Conservation (phyloP, 108 stramenopile species). For the Stephanodiscus triporus region DNA sequence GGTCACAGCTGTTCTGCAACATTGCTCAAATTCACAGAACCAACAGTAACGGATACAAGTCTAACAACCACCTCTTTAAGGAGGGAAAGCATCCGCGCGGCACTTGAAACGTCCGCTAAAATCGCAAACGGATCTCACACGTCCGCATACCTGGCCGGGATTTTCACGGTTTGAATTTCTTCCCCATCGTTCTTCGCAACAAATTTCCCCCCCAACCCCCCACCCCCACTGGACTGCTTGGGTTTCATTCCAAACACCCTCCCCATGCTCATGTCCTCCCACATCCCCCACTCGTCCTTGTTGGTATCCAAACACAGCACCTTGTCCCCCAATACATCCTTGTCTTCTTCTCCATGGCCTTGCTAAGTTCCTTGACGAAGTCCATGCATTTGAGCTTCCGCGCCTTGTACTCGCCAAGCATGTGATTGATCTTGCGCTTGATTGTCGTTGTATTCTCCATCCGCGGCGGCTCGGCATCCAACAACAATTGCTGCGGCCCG, state of each 20-base stretch:
- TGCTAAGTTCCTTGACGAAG: conserved; percentile 79
- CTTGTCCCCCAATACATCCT: conserved; percentile 69
- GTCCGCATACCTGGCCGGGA: conserved; percentile 12
- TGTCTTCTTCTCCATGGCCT: conserved; percentile 86
- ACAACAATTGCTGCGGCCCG: conserved; percentile 2
- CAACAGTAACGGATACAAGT: too few species aligned
- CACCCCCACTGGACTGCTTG: not conserved
- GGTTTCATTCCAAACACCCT: conserved; percentile 7
- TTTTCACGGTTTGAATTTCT: not conserved
- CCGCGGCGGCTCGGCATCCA: conserved; percentile 26
- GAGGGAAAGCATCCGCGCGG: not conserved
- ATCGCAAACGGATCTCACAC: not conserved
- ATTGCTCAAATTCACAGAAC: too few species aligned
- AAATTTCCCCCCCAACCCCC: not conserved
- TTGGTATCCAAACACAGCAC: conserved; percentile 82
- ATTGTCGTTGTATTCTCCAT: conserved; percentile 43
- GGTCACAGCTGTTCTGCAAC: too few species aligned
- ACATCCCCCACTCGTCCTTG: conserved; percentile 56
- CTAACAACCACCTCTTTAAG: too few species aligned
- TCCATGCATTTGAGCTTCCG: conserved; percentile 83
- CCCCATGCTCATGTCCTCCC: conserved; percentile 22
- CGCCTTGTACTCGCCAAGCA: conserved; percentile 72
- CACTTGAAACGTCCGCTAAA: not conserved
- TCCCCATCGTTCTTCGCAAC: conserved; percentile 6
- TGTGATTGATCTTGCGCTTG: conserved; percentile 74